Evolutionary conservation across 2,329 filamentous ascomycete genomes (phyloP).

Genomic region (Cadophora luteo-olivacea): DNA sequence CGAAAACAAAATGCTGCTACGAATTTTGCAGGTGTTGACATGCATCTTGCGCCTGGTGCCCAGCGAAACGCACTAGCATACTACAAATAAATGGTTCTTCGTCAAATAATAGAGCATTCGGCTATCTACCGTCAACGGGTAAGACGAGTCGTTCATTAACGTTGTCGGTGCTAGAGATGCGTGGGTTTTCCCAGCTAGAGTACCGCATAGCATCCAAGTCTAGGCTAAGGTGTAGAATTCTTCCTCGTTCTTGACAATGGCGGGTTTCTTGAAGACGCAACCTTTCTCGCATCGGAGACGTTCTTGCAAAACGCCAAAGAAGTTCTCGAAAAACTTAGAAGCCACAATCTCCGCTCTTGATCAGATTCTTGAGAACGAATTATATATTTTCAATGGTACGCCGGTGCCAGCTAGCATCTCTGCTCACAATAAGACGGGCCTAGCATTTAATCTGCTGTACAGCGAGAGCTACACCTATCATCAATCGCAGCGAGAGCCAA

Average conservation of each 20-base stretch:
- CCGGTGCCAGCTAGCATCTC: constrained; percentile 53
- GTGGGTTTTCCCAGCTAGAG: constrained; percentile 56
- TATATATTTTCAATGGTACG: constrained; percentile 61
- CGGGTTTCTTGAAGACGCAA: constrained; percentile 59
- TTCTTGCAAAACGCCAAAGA: constrained; percentile 44
- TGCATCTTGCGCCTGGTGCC: constrained; percentile 61
- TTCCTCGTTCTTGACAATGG: constrained; percentile 66
- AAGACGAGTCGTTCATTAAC: constrained; percentile 55
- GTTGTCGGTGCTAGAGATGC: constrained; percentile 58
- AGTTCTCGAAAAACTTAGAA: constrained; percentile 61
- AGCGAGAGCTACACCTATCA: constrained; percentile 55
- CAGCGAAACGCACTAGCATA: constrained; percentile 72
- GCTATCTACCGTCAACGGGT: constrained; percentile 58
- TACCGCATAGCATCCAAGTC: constrained; percentile 61
- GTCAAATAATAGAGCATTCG: constrained; percentile 60
- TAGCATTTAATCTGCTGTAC: constrained; percentile 50
- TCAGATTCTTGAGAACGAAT: constrained; percentile 52
- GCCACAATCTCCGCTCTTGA: constrained; percentile 55
- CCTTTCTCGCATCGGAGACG: too few species aligned
- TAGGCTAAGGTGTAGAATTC: constrained; percentile 62
- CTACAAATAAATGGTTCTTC: constrained; percentile 58
- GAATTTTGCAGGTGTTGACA: constrained; percentile 62
- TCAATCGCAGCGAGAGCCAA: constrained; percentile 52
- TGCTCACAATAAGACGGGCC: constrained; percentile 53
- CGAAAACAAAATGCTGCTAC: constrained; percentile 56